phyloP scores from a whole-genome alignment of 2,329 filamentous ascomycete genomes.

The Xylariomycetidae sp. region DNA sequence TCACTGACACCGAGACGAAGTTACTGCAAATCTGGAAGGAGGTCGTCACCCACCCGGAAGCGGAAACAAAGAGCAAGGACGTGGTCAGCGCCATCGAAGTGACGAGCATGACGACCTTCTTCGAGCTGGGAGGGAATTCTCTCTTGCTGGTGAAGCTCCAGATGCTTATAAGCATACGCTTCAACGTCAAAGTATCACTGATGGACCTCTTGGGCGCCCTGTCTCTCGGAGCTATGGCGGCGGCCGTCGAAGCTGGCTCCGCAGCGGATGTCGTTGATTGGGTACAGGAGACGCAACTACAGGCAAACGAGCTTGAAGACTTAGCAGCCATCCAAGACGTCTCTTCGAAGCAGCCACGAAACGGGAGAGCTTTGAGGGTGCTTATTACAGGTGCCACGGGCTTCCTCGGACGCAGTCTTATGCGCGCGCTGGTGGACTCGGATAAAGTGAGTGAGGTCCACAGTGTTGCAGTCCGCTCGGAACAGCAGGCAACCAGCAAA shows the following conservation, averaged over 20 bases:
- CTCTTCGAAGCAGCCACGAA: background rate
- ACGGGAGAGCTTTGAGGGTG: slow-evolving; percentile 8
- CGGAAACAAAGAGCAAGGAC: too few relatives aligned
- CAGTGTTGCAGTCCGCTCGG: slow-evolving; percentile 31
- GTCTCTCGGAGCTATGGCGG: slow-evolving; percentile 6
- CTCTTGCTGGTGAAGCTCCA: slow-evolving; percentile 7
- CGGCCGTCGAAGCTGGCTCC: slow-evolving; percentile 2
- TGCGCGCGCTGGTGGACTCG: slow-evolving; percentile 24
- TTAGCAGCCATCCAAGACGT: background rate
- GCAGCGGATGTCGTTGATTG: slow-evolving; percentile 6
- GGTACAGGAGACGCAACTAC: slow-evolving; percentile 3
- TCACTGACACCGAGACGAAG: slow-evolving; percentile 5
- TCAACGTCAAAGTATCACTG: slow-evolving; percentile 4
- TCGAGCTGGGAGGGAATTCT: slow-evolving; percentile 9
- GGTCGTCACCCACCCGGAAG: slow-evolving; percentile 1
- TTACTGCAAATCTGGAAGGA: slow-evolving; percentile 4
- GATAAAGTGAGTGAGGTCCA: slow-evolving; percentile 27
- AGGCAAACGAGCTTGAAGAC: slow-evolving; percentile 1
- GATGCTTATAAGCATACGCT: slow-evolving; percentile 2
- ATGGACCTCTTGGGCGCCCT: slow-evolving; percentile 5
- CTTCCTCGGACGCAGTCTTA: slow-evolving; percentile 30
- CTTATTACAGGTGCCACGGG: slow-evolving; percentile 28
- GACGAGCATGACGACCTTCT: slow-evolving; percentile 7
- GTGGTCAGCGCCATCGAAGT: background rate
- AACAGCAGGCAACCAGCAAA: slow-evolving; percentile 2